phyloP scores from a whole-genome alignment of 345 rosid genomes.

The Syzygium grande region DNA sequence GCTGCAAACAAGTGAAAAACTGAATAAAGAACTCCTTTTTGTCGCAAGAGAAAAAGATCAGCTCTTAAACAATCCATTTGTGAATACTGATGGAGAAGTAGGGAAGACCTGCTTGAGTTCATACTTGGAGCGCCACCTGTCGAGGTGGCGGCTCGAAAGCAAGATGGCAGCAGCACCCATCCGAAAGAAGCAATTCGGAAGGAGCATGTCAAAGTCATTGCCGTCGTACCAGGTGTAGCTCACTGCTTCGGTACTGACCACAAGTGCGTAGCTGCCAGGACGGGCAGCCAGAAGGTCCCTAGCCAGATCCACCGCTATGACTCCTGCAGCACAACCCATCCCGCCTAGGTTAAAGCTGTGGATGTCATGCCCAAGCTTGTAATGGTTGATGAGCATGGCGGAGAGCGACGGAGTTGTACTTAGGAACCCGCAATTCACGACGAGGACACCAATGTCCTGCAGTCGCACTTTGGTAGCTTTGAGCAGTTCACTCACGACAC shows the following conservation, averaged over 20 bases:
- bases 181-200: conserved; percentile 65
- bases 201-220: conserved; percentile 44
- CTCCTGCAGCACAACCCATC: conserved; percentile 78
- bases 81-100: background rate
- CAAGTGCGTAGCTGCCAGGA: conserved; percentile 52
- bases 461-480: conserved; percentile 38
- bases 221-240: conserved; percentile 58
- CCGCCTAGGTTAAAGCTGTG: conserved; percentile 74
- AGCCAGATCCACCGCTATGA: conserved; percentile 46
- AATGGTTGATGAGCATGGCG: conserved; percentile 65
- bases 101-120: conserved; percentile 38
- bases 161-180: conserved; percentile 70
- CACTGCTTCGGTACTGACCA: conserved; percentile 60
- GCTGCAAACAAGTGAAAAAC: conserved; percentile 14
- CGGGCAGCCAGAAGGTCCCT: conserved; percentile 32
- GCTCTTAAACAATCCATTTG: too few relatives aligned
- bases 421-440: conserved; percentile 62
- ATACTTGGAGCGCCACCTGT: conserved; percentile 52
- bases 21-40: background rate
- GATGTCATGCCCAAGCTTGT: conserved; percentile 51
- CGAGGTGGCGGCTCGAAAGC: conserved; percentile 51
- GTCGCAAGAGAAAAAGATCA: background rate
- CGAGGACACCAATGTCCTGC: conserved; percentile 42
- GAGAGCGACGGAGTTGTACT: conserved; percentile 65
- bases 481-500: conserved; percentile 54